Base-by-base conservation (phyloP, 176 grass and related monocot species). In the Tillandsia leiboldiana region DNA sequence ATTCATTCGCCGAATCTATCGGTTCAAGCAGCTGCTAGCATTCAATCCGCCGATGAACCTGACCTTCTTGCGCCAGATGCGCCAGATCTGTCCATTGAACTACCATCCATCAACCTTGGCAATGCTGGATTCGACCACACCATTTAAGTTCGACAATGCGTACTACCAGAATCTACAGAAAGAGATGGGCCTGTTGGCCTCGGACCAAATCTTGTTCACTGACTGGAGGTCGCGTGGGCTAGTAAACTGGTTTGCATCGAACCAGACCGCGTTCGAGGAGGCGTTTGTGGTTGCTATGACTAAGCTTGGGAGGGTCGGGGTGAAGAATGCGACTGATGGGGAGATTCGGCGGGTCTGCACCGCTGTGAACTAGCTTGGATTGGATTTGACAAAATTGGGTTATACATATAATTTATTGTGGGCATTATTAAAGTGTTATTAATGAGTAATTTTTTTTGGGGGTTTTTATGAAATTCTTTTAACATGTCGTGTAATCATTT, bases 41-140 rank as follows among this genome's bases (percentile, higher is more conserved):
- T 85, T 70, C 82, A 92, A 85, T 82, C 89, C 89, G 11, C 89
- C 89, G 68, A 92, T 92, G 83, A 83, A 92, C 83, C 76, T 92
- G 1, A 74, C 78, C 1, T 92, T 78, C 66, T 49, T 92, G 26
- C 82, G 89, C 9, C 87, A 86, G 72, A 63, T 92, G 76, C 85
- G 89, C 2, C 71, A 51, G 26, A 58, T 69, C 1, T 92, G 89
- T 70, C 89, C 89, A 1, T 54, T 88, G 68, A 88, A 74, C 80
- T 76, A 78, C 76, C 50, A 64, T 12, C 66, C 82, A 1, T 73
- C 82, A 0, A 10, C 82, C 20, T 75, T 85, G 48, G 85, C 80
- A 1, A 77, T 83, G 82, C 73, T 92, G 2, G 89, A 92, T 76
- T 66, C 24, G 1, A 15, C 83, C 11, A 85, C 89, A 18, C 89